Percentiles rank a stretch among this genome's conserved stretches.
Conservation (phyloP, 768 basidiomycete species). For the Naganishia kalamii region DNA sequence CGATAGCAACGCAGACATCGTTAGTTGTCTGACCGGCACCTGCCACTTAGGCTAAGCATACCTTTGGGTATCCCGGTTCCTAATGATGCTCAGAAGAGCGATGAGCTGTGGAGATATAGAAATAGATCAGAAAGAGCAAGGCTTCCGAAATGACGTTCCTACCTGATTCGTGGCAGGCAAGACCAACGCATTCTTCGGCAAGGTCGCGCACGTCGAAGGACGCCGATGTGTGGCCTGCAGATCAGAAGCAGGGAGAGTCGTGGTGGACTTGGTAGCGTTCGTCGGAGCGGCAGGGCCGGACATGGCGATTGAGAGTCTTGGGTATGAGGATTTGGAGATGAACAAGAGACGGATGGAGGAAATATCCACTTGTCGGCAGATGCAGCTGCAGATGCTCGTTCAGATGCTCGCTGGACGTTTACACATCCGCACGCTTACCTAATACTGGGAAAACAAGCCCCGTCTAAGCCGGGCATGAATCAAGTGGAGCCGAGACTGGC, state of each 20-base stretch:
- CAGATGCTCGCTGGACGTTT: no score
- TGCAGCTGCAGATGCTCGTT: no score
- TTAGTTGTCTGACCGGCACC: background rate
- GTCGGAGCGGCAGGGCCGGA: background rate
- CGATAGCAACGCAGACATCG: background rate
- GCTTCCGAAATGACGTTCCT: no score
- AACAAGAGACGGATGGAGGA: background rate
- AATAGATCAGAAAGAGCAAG: no score
- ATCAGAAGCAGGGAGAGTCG: slow-evolving; percentile 15
- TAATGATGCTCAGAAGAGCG: slow-evolving; percentile 88
- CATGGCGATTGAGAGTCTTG: background rate
- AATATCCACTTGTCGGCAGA: no score
- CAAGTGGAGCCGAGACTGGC: no score
- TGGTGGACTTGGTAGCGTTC: slow-evolving; percentile 14
- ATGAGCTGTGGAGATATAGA: no score
- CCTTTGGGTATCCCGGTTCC: slow-evolving; percentile 75
- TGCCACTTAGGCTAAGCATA: slow-evolving; percentile 20
- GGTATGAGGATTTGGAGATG: background rate
- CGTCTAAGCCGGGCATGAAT: no score
- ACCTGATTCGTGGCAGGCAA: slow-evolving; percentile 85
- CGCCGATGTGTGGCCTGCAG: slow-evolving; percentile 12
- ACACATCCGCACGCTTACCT: no score
- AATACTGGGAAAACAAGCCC: no score
- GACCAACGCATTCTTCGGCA: slow-evolving; percentile 79
- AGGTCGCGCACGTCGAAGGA: slow-evolving; percentile 31